Conservation (phyloP, 1,284 basidiomycete genomes). For the Erythrobasidium hasegawianum region DNA sequence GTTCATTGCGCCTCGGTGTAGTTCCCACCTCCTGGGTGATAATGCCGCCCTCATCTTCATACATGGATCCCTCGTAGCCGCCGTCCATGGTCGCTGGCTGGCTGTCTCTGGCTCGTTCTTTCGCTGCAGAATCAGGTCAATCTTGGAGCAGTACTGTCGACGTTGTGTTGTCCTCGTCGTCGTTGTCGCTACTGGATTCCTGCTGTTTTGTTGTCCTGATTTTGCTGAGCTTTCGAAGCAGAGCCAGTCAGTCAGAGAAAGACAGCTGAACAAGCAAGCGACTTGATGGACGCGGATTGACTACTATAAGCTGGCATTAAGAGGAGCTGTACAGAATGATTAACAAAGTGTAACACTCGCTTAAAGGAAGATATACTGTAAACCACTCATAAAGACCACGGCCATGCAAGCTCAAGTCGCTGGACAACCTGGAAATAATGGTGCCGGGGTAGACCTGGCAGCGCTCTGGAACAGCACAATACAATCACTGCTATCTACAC, state of each 20-base stretch:
- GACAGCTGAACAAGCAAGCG: too few species aligned
- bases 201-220: slow-evolving; percentile 18
- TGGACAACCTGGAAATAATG: neutral
- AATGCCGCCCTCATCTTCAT: slow-evolving; percentile 17
- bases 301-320: too few species aligned
- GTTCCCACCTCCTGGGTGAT: slow-evolving; percentile 30
- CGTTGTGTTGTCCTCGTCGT: too few species aligned
- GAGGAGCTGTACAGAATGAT: too few species aligned
- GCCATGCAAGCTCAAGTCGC: neutral
- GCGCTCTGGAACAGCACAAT: slow-evolving; percentile 14
- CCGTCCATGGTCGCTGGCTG: slow-evolving; percentile 18
- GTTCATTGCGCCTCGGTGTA: too few species aligned
- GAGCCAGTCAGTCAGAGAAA: slow-evolving; percentile 4
- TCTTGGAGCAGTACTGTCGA: neutral
- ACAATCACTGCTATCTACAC: neutral
- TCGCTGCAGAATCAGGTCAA: neutral
- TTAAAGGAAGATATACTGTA: too few species aligned
- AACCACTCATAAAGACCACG: too few species aligned
- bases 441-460: neutral
- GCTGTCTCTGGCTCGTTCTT: too few species aligned
- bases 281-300: too few species aligned
- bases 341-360: too few species aligned
- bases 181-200: neutral
- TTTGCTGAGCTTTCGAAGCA: too few species aligned
- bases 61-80: slow-evolving; percentile 33